Conservation (phyloP, 805 yeast genomes). For the Spathaspora sp. region DNA sequence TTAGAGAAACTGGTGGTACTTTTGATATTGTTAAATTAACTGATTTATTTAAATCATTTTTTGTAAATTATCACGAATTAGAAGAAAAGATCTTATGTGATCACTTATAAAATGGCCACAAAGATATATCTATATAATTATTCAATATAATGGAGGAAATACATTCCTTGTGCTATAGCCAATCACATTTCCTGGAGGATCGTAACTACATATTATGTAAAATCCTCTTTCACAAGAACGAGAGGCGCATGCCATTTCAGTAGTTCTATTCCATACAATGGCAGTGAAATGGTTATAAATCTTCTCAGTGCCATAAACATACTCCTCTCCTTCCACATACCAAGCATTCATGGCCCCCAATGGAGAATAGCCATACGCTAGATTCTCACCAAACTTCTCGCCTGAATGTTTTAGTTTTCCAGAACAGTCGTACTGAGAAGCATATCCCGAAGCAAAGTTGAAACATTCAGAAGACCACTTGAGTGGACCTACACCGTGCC, state of each 20-base stretch:
- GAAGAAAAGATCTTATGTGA: slow-evolving; percentile 27
- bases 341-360: slow-evolving; percentile 35
- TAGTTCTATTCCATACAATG: slow-evolving; percentile 32
- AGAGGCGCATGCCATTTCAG: slow-evolving; percentile 31
- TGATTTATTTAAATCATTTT: slow-evolving; percentile 60
- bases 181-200: slow-evolving; percentile 27
- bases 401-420: slow-evolving; percentile 33
- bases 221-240: slow-evolving; percentile 32
- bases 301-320: slow-evolving; percentile 22
- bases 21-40: slow-evolving; percentile 65
- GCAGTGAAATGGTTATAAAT: slow-evolving; percentile 38
- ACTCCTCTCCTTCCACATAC: slow-evolving; percentile 33
- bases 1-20: slow-evolving; percentile 87
- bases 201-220: slow-evolving; percentile 38
- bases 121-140: neutral
- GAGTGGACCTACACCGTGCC: slow-evolving; percentile 26
- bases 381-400: slow-evolving; percentile 36
- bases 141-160: slow-evolving; percentile 13
- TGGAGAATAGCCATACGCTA: slow-evolving; percentile 35
- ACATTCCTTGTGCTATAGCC: slow-evolving; percentile 22
- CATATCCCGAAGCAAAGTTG: slow-evolving; percentile 29
- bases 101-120: neutral
- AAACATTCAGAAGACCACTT: slow-evolving; percentile 29
- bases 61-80: slow-evolving; percentile 30
- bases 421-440: slow-evolving; percentile 30